Evolutionary conservation across 1,139 yeast genomes (phyloP).

Genomic region (Diutina neorugosa): DNA sequence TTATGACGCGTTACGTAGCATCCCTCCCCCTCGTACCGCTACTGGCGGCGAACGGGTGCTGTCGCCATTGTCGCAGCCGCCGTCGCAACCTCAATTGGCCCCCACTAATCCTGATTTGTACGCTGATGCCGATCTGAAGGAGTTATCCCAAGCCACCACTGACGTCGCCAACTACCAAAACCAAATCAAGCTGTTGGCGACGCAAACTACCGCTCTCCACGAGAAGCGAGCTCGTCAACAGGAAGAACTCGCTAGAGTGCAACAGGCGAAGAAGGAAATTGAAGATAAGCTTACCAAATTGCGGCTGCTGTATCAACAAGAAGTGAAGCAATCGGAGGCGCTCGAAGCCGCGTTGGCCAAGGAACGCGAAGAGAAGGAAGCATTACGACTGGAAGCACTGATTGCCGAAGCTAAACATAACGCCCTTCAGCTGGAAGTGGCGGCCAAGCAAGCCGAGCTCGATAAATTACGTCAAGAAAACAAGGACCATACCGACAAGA

Average conservation of each 20-base stretch:
- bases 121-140: constrained; percentile 50
- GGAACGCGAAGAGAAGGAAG: constrained; percentile 59
- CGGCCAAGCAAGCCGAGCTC: constrained; percentile 44
- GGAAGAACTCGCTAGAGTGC: constrained; percentile 56
- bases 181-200: constrained; percentile 67
- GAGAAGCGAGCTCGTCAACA: constrained; percentile 68
- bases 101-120: constrained; percentile 35
- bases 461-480: constrained; percentile 61
- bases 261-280: constrained; percentile 56
- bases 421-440: constrained; percentile 57
- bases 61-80: neutral
- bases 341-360: constrained; percentile 49
- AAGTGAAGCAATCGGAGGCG: constrained; percentile 61
- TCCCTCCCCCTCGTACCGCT: constrained; percentile 33
- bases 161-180: constrained; percentile 82
- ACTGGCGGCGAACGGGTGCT: neutral
- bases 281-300: constrained; percentile 56
- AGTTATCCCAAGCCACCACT: constrained; percentile 67
- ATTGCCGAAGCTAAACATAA: constrained; percentile 74
- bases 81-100: neutral
- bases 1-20: constrained; percentile 35
- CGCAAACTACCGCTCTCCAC: constrained; percentile 60
- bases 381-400: constrained; percentile 63
- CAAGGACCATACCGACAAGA: constrained; percentile 49
- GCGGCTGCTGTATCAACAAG: constrained; percentile 64